Evolutionary conservation across 1,284 basidiomycete species (phyloP), one percentile per base, ranked within the genome.

Genomic region (Xerocomus amazonicus): DNA sequence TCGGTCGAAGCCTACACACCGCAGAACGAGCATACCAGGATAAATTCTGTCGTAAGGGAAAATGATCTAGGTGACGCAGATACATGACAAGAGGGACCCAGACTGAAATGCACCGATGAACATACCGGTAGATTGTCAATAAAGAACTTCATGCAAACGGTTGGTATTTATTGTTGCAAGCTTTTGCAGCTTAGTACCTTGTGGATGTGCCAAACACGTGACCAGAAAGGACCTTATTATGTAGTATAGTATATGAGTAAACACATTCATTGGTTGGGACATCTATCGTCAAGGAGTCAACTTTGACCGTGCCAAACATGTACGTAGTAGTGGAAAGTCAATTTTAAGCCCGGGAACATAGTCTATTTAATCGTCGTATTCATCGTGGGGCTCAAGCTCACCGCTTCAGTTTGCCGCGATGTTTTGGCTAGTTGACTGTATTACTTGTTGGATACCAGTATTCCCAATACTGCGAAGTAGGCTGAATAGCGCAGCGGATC

Each of bases 21-120:
- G 26, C 9, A 39, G 36, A 33, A 26, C 13, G 37, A 40, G 62
- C 72, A 47, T 62, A 88, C 87, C 88, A 67, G 88, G 89, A 66
- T 90, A 90, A 63, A 90, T 90, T 68, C 87, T 80, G 75, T 95
- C 92, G 71, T 95, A 95, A 70, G 92, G 92, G 71, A 97, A 97
- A 60, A 92, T 76, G 63, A 93, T 84, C 88, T 92, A 61, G 29
- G 56, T 53, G 45, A 39, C 48, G 51, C 55, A 46, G 19, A 35
- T 48, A 41, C 43, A 14, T 54, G 14, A 50, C n/a, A 16, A 42
- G 28, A 28, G 36, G 28, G 17, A 13, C 39, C n/a, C 9, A 26
- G 17, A 38, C 40, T 26, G 16, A 32, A 52, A 53, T 10, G 35
- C 37, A 43, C 47, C 48, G 29, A 68, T 44, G 57, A 40, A 59